Conservation (phyloP, 1,284 basidiomycete species). For the Cryptococcus sp. region DNA sequence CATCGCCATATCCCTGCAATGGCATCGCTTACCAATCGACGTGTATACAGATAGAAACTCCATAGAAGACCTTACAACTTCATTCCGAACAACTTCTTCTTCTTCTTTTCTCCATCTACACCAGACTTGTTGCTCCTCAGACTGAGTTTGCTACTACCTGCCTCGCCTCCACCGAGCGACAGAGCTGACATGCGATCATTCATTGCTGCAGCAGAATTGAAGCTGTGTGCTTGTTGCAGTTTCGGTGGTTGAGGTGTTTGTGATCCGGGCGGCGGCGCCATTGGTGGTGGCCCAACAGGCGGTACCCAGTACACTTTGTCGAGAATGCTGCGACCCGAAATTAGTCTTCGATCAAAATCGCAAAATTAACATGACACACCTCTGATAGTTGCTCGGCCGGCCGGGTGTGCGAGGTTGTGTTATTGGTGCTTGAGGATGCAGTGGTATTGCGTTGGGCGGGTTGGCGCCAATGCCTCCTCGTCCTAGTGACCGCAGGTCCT, state of each 20-base stretch:
- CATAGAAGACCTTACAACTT: constrained; percentile 32
- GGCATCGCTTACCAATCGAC: too few relatives aligned
- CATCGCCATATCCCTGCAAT: too few relatives aligned
- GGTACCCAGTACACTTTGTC: constrained; percentile 51
- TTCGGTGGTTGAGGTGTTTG: constrained; percentile 15
- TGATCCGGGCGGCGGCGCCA: constrained; percentile 38
- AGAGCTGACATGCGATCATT: constrained; percentile 26
- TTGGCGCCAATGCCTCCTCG: constrained; percentile 68
- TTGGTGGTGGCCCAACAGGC: constrained; percentile 49
- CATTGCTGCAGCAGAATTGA: constrained; percentile 17
- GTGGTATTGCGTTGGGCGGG: constrained; percentile 68
- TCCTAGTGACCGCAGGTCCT: constrained; percentile 81
- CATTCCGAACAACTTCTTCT: constrained; percentile 67
- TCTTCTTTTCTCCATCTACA: constrained; percentile 69
- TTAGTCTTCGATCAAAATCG: constrained; percentile 1
- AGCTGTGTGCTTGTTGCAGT: constrained; percentile 20
- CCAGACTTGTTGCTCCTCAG: constrained; percentile 51
- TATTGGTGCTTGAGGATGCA: constrained; percentile 48
- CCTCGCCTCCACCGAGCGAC: constrained; percentile 22
- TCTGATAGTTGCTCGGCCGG: constrained; percentile 69
- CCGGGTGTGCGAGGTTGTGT: constrained; percentile 63
- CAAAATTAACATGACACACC: constrained; percentile 33
- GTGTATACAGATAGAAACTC: too few relatives aligned
- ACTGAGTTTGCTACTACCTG: constrained; percentile 13
- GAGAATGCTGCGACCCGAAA: constrained; percentile 34